Percentiles rank a stretch among this genome's conserved stretches.
These are phyloP conservation scores for Sordariomycetes sp. DNA, from an alignment of 2,329 filamentous ascomycete species.

Conservation along the genomic window DNA sequence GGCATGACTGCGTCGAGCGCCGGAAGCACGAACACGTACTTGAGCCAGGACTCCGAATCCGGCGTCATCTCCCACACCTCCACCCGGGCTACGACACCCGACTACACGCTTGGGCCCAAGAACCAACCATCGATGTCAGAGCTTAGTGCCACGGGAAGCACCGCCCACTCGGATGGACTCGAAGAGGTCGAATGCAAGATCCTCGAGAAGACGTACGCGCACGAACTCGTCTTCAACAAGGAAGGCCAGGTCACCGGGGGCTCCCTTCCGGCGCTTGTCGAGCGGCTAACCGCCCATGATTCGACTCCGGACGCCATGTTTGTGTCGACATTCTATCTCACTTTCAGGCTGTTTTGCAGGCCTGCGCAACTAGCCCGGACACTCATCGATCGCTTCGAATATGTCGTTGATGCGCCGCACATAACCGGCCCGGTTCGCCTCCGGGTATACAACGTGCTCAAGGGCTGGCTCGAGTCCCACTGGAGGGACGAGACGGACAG, in stretches of 20 bases:
- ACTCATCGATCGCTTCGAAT: constrained; percentile 86
- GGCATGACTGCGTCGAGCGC: constrained; percentile 64
- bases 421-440: constrained; percentile 71
- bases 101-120: constrained; percentile 40
- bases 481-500: constrained; percentile 78
- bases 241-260: constrained; percentile 92
- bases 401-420: constrained; percentile 65
- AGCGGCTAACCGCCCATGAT: constrained; percentile 85
- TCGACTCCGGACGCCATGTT: constrained; percentile 86
- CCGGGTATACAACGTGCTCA: constrained; percentile 91
- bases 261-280: constrained; percentile 80
- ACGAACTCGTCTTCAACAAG: constrained; percentile 87
- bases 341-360: constrained; percentile 84
- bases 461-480: constrained; percentile 92
- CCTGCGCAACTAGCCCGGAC: constrained; percentile 66
- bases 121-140: constrained; percentile 53
- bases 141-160: constrained; percentile 50
- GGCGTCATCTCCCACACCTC: constrained; percentile 73
- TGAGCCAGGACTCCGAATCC: constrained; percentile 68
- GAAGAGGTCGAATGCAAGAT: constrained; percentile 72
- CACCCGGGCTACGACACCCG: constrained; percentile 79
- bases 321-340: constrained; percentile 89
- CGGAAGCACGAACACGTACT: constrained; percentile 66
- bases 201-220: constrained; percentile 83
- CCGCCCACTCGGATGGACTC: constrained; percentile 54